Base-by-base conservation (phyloP, 2,329 filamentous ascomycete species). In the Colletotrichum tofieldiae region DNA sequence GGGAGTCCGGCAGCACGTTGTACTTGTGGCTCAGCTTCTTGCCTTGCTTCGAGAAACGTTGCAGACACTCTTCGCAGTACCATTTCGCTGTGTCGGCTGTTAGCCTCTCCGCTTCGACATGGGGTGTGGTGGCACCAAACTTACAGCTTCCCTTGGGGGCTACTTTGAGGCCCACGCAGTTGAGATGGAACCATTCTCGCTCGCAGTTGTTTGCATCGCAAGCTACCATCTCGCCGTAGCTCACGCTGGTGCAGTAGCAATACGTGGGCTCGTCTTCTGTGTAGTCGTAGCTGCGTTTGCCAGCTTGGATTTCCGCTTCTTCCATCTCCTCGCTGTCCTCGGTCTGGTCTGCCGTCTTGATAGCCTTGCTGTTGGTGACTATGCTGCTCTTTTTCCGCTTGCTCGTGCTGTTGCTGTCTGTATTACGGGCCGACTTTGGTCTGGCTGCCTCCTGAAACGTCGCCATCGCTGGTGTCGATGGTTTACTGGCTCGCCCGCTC, bases 151-250 rank as follows among this genome's bases (percentile, higher is more conserved):
- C 90, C 70, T 89, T 91, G n/a, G 94, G 94, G 64, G 93, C 93
- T 71, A 93, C 93, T 77, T 92, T 93, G 77, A 96, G 82, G 35
- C 94, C 94, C 39, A 94, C 93, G 80, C 94, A 96, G 61, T 92
- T 92, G 61, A 96, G 83, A 85, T 95, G 93, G 84, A 95, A 96
- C 93, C 93, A 95, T 81, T 95, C 93, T 73, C 90, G 88, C 75
- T 90, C 88, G 82, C 93, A 95, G 60, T 90, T 89, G 71, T 92
- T 89, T 9, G 90, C 91, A 79, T 95, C 93, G 78, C 93, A 95
- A 2, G 92, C 93, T 54, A 95, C 93, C 93, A 95, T 95, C 82
- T 94, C 93, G 26, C 93, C 93, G 78, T 94, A 95, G 77, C 93
- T 94, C 66, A 94, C 91, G 59, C 91, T 89, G 76, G 94, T 93